Evolutionary conservation across 2,329 filamentous ascomycete genomes (phyloP).

Genomic region (Penicillium sp.): DNA sequence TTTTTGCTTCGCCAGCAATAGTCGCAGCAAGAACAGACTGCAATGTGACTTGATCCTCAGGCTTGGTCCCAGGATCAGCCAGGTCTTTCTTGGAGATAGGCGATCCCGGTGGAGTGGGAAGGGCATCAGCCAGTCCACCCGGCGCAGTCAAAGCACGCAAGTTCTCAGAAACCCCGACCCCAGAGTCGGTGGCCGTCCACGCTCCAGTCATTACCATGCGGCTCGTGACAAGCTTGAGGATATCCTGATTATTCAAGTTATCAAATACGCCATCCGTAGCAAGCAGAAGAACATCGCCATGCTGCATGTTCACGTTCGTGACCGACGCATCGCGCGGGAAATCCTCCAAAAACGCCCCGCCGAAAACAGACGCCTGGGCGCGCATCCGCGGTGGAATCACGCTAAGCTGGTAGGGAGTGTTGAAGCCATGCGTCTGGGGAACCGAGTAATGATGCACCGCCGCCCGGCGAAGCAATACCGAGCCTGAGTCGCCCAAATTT

Average conservation of each 20-base stretch:
- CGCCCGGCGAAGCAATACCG: constrained; percentile 79
- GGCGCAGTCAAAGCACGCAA: constrained; percentile 55
- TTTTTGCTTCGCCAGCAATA: constrained; percentile 78
- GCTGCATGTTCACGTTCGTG: constrained; percentile 71
- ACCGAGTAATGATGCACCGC: constrained; percentile 79
- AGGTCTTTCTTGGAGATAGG: constrained; percentile 9
- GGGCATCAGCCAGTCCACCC: constrained; percentile 40
- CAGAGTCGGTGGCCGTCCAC: constrained; percentile 65
- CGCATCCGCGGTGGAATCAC: constrained; percentile 79
- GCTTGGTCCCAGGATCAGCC: constrained; percentile 12
- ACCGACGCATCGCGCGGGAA: constrained; percentile 80
- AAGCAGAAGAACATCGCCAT: constrained; percentile 91
- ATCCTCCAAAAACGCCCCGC: constrained; percentile 77
- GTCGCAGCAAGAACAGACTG: constrained; percentile 77
- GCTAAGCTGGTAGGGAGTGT: constrained; percentile 92
- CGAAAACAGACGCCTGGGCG: constrained; percentile 77
- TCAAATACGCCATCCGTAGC: constrained; percentile 96
- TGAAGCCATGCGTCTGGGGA: constrained; percentile 94
- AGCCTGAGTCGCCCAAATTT: constrained; percentile 94
- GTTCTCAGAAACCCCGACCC: constrained; percentile 63
- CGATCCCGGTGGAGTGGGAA: constrained; percentile 17
- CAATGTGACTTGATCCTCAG: constrained; percentile 52
- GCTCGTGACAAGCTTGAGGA: constrained; percentile 73
- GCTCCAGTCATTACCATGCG: constrained; percentile 73
- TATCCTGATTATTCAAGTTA: constrained; percentile 88